Conservation (phyloP, 2,329 filamentous ascomycete species). For the Massarina eburnea region DNA sequence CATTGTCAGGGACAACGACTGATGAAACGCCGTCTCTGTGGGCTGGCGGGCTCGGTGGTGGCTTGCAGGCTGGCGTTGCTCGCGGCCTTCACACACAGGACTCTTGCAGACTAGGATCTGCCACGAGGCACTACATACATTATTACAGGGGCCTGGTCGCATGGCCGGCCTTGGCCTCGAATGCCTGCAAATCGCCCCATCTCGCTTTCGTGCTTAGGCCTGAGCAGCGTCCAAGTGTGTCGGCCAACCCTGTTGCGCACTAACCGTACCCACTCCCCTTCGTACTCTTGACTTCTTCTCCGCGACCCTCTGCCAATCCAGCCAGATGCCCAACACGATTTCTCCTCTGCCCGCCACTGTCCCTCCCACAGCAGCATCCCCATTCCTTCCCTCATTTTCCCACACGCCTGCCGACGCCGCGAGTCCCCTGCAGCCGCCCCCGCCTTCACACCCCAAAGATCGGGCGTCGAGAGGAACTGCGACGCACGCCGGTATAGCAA, state of each 20-base stretch:
- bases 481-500: too few species aligned
- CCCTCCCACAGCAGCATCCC: constrained; percentile 19
- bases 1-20: too few species aligned
- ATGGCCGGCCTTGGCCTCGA: constrained; percentile 27
- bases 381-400: constrained; percentile 7
- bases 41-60: too few species aligned
- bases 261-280: constrained; percentile 37
- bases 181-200: constrained; percentile 11
- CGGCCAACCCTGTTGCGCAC: constrained; percentile 26
- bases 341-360: constrained; percentile 31
- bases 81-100: too few species aligned
- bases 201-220: constrained; percentile 20
- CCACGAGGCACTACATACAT: too few species aligned
- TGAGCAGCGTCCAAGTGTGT: constrained; percentile 18
- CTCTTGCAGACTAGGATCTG: too few species aligned
- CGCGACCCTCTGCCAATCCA: constrained; percentile 33
- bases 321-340: constrained; percentile 38
- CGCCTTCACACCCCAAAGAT: too few species aligned
- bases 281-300: constrained; percentile 34
- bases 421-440: constrained; percentile 6
- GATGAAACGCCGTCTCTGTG: constrained; percentile 8
- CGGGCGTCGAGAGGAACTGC: too few species aligned
- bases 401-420: constrained; percentile 9
- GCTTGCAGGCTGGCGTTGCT: constrained; percentile 14
- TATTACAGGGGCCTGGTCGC: not conserved